Evolutionary conservation across 306 rosid species (phyloP).

Genomic region (Fragaria iinumae): DNA sequence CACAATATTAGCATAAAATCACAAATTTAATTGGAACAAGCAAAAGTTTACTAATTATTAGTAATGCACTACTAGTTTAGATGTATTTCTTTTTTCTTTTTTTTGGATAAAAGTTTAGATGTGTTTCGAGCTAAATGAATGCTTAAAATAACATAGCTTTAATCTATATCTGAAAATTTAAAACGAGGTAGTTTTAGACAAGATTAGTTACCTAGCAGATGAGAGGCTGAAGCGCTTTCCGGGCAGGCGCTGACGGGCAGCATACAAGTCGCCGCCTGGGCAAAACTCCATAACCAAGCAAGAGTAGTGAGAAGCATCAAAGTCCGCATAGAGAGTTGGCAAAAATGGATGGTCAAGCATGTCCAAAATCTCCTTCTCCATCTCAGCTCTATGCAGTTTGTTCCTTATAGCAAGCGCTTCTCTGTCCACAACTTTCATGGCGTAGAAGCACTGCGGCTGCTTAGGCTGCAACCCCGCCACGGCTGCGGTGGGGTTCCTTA

Average conservation of each 20-base stretch:
- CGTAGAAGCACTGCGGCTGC: constrained; percentile 69
- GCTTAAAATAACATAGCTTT: background rate
- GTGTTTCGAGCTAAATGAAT: background rate
- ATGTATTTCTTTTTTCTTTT: background rate
- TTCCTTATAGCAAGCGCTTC: constrained; percentile 87
- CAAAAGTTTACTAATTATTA: background rate
- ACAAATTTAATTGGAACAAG: background rate
- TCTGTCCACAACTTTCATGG: constrained; percentile 96
- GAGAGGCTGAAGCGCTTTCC: constrained; percentile 61
- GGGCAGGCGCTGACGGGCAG: constrained; percentile 75
- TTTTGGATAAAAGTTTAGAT: background rate
- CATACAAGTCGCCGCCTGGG: constrained; percentile 92
- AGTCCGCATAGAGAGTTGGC: constrained; percentile 81
- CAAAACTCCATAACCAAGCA: constrained; percentile 98
- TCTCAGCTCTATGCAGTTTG: constrained; percentile 76
- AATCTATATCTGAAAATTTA: background rate
- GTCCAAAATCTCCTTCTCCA: constrained; percentile 81
- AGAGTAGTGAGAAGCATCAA: constrained; percentile 94
- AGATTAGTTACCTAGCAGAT: constrained; percentile 55
- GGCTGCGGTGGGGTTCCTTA: constrained; percentile 64
- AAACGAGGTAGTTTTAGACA: background rate
- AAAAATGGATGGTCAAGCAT: constrained; percentile 93
- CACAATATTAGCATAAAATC: background rate
- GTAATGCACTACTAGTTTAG: background rate
- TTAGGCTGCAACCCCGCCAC: constrained; percentile 50